A percentile compares a stretch with the other conserved stretches of the same genome.
phyloP scores from a whole-genome alignment of 352 stramenopile species.

The Phytophthora meadii region DNA sequence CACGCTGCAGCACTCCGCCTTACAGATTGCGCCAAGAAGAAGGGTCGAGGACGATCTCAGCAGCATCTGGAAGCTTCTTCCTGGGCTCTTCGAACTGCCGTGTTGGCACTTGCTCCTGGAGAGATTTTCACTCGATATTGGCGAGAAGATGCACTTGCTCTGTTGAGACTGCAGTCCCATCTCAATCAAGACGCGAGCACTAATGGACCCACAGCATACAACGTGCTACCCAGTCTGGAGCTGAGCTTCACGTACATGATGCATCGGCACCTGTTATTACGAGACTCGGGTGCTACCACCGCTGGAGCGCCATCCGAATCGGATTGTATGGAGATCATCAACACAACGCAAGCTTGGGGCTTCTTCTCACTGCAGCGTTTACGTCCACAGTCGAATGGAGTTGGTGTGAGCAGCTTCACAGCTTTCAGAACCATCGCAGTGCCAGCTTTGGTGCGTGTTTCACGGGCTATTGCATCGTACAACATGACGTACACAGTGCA shows the following conservation, averaged over 20 bases:
- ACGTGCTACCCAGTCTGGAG: constrained; percentile 35
- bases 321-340: constrained; percentile 86
- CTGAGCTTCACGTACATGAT: constrained; percentile 47
- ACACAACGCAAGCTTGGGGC: constrained; percentile 79
- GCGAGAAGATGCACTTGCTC: constrained; percentile 64
- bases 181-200: constrained; percentile 65
- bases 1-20: constrained; percentile 59
- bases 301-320: constrained; percentile 44
- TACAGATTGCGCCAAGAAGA: constrained; percentile 37
- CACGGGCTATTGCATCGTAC: constrained; percentile 65
- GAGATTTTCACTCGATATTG: constrained; percentile 81
- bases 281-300: constrained; percentile 22
- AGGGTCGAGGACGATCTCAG: constrained; percentile 46
- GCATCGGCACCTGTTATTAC: constrained; percentile 56
- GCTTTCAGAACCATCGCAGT: constrained; percentile 47
- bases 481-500: constrained; percentile 76
- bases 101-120: constrained; percentile 55
- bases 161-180: constrained; percentile 68
- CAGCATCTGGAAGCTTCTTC: constrained; percentile 46
- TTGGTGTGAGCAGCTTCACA: constrained; percentile 28
- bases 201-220: constrained; percentile 22
- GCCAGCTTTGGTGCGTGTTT: constrained; percentile 56
- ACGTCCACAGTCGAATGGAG: constrained; percentile 32
- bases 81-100: constrained; percentile 60
- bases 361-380: constrained; percentile 65